Evolutionary conservation across 768 basidiomycete species (phyloP).

Genomic region (Naganishia friedmannii): DNA sequence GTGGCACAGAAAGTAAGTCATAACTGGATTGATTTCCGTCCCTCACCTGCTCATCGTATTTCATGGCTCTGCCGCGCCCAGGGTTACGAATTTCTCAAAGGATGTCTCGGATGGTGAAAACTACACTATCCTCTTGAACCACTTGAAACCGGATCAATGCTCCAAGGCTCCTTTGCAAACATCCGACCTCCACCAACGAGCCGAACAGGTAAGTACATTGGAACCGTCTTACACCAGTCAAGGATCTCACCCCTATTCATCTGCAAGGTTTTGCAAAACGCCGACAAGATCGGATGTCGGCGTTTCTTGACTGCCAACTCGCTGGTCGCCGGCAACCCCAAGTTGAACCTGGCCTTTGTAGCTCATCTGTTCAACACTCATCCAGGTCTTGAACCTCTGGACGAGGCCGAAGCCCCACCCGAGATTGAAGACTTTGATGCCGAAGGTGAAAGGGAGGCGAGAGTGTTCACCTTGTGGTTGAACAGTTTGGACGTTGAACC

Average conservation of each 20-base stretch:
- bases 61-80: slow-evolving; percentile 43
- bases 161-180: slow-evolving; percentile 88
- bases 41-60: neutral
- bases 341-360: slow-evolving; percentile 89
- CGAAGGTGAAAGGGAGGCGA: slow-evolving; percentile 95
- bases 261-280: slow-evolving; percentile 77
- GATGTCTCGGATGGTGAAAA: slow-evolving; percentile 98
- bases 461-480: slow-evolving; percentile 96
- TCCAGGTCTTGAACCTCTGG: slow-evolving; percentile 89
- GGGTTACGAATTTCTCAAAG: slow-evolving; percentile 94
- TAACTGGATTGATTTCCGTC: neutral
- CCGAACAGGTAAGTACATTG: slow-evolving; percentile 60
- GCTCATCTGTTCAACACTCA: slow-evolving; percentile 98
- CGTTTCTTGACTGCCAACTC: slow-evolving; percentile 92
- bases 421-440: slow-evolving; percentile 98
- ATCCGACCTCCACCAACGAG: slow-evolving; percentile 72
- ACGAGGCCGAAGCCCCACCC: slow-evolving; percentile 82
- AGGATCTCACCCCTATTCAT: neutral
- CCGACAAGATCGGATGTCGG: slow-evolving; percentile 86
- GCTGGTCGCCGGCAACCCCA: slow-evolving; percentile 88
- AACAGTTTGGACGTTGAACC: slow-evolving; percentile 97
- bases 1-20: slow-evolving; percentile 72
- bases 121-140: slow-evolving; percentile 92
- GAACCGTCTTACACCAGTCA: neutral
- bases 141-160: slow-evolving; percentile 90